Conservation (phyloP, 495 filamentous ascomycete genomes). For the Tuber brumale region DNA sequence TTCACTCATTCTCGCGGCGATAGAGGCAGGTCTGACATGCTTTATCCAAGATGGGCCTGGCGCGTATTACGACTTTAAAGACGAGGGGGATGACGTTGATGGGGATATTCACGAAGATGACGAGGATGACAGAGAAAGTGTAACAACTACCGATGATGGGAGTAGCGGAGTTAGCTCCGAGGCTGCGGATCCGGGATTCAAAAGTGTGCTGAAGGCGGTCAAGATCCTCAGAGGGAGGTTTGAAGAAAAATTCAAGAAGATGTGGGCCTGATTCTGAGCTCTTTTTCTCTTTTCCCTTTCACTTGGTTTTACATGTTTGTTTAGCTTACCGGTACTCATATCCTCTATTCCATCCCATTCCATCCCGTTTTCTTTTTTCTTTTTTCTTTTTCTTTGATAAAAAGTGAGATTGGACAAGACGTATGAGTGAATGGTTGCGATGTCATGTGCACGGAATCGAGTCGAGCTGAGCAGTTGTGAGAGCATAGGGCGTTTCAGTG, state of each 20-base stretch:
- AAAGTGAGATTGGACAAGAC: neutral
- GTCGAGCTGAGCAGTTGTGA: neutral
- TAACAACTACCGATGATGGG: neutral
- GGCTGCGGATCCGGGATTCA: constrained; percentile 43
- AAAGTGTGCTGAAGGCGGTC: constrained; percentile 55
- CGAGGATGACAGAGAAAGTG: constrained; percentile 39
- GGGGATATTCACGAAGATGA: constrained; percentile 40
- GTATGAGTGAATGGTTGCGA: neutral
- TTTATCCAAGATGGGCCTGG: constrained; percentile 48
- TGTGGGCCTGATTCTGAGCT: constrained; percentile 47
- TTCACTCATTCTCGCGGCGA: constrained; percentile 59
- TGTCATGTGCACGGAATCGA: neutral
- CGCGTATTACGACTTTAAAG: constrained; percentile 44
- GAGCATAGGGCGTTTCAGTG: neutral
- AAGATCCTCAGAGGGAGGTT: constrained; percentile 54
- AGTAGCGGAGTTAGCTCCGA: constrained; percentile 25
- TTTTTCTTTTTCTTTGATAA: neutral
- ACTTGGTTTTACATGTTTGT: neutral
- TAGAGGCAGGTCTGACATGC: constrained; percentile 54
- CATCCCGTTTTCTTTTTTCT: neutral
- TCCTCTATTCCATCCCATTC: neutral
- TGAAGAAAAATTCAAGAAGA: constrained; percentile 59
- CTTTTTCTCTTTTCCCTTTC: neutral
- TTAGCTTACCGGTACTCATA: neutral
- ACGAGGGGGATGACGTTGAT: constrained; percentile 43